Conservation (phyloP, 371 early-diverging fungal species). For the Actinomucor elegans region DNA sequence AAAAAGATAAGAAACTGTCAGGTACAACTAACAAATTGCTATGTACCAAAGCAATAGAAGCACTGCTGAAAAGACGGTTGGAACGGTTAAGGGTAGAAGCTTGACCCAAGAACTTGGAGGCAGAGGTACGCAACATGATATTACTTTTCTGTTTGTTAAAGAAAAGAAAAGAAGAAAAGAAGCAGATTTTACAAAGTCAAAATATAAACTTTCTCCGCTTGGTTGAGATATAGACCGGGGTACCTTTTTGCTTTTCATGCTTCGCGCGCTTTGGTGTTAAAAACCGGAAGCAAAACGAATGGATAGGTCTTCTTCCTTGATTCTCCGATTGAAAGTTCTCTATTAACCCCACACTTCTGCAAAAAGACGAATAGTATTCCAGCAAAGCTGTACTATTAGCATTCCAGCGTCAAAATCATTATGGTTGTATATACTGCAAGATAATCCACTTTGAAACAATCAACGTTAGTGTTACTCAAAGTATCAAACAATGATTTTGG, state of each 20-base stretch:
- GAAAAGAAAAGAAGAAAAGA: slow-evolving; percentile 10
- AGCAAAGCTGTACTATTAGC: too few relatives aligned
- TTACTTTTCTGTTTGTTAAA: neutral
- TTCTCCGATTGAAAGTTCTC: slow-evolving; percentile 5
- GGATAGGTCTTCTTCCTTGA: too few relatives aligned
- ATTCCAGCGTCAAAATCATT: too few relatives aligned
- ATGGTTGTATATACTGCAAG: too few relatives aligned
- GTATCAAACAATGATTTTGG: too few relatives aligned
- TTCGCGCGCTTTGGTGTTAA: neutral
- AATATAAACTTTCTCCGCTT: neutral
- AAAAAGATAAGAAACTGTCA: neutral
- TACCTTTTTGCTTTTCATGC: neutral
- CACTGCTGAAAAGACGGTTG: slow-evolving; percentile 29
- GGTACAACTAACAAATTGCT: neutral
- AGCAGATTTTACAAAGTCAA: neutral
- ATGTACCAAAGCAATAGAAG: slow-evolving; percentile 29
- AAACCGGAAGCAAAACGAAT: neutral
- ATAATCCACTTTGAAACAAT: too few relatives aligned
- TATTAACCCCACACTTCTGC: neutral
- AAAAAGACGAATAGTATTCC: neutral
- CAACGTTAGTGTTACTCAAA: too few relatives aligned
- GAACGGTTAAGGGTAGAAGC: slow-evolving; percentile 18
- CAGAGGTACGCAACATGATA: slow-evolving; percentile 26
- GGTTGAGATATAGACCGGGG: slow-evolving; percentile 9
- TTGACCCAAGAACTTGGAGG: slow-evolving; percentile 16